phyloP scores from a whole-genome alignment of 1,284 basidiomycete species.

The Melampsora larici-populina region DNA sequence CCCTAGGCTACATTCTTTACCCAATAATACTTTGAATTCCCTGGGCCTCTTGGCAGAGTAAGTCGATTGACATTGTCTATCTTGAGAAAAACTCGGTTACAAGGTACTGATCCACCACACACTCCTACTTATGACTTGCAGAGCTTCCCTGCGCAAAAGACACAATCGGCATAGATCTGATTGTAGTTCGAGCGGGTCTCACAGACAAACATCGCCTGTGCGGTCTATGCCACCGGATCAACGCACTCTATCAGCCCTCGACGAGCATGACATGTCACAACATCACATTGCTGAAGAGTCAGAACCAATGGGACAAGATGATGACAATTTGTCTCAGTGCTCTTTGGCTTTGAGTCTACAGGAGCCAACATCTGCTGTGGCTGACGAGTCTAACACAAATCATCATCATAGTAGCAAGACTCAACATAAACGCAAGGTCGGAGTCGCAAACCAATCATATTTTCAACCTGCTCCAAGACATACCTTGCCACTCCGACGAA shows the following conservation, averaged over 20 bases:
- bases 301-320: background rate
- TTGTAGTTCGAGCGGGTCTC: slow-evolving; percentile 56
- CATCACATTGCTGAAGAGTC: background rate
- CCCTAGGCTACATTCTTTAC: slow-evolving; percentile 79
- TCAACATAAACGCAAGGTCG: slow-evolving; percentile 57
- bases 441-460: slow-evolving; percentile 84
- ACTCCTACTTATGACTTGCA: background rate
- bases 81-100: no score
- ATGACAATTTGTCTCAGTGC: slow-evolving; percentile 6
- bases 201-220: background rate
- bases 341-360: slow-evolving; percentile 45
- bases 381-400: slow-evolving; percentile 27
- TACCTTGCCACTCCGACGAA: slow-evolving; percentile 68
- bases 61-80: background rate
- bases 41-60: slow-evolving; percentile 35
- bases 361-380: slow-evolving; percentile 55
- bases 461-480: slow-evolving; percentile 75
- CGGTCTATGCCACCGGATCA: slow-evolving; percentile 64
- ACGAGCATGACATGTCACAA: slow-evolving; percentile 43
- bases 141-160: background rate
- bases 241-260: slow-evolving; percentile 48
- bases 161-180: slow-evolving; percentile 84
- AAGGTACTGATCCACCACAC: background rate
- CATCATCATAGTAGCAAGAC: slow-evolving; percentile 33
- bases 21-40: slow-evolving; percentile 85